Conservation (phyloP, 352 stramenopile species). For the Pythium folliculosum region DNA sequence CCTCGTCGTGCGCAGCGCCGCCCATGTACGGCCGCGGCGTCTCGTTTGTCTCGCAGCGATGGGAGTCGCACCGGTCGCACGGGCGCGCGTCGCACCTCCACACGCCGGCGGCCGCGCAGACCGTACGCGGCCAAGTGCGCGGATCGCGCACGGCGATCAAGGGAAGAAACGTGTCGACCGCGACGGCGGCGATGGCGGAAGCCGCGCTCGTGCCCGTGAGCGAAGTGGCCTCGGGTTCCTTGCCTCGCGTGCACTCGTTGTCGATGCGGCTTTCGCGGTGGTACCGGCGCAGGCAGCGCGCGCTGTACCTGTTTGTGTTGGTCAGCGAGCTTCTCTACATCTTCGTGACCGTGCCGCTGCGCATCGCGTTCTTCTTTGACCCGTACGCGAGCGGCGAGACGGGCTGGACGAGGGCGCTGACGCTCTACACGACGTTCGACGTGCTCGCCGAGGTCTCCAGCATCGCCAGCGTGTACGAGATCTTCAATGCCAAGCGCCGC, state of each 20-base stretch:
- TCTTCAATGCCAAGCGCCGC: slow-evolving; percentile 44
- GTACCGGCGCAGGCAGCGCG: slow-evolving; percentile 20
- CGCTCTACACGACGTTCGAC: slow-evolving; percentile 51
- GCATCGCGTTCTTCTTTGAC: slow-evolving; percentile 46
- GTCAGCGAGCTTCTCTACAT: slow-evolving; percentile 41
- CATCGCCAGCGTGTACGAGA: slow-evolving; percentile 50
- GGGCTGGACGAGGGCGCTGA: slow-evolving; percentile 51
- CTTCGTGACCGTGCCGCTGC: slow-evolving; percentile 42
- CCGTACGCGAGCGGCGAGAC: slow-evolving; percentile 28
- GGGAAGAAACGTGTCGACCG: no score
- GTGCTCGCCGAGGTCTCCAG: slow-evolving; percentile 48
- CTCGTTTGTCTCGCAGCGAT: slow-evolving; percentile 26
- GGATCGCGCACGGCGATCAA: background rate
- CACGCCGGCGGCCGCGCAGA: background rate
- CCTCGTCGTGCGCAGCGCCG: no score
- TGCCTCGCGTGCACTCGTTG: background rate
- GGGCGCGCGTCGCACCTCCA: slow-evolving; percentile 7
- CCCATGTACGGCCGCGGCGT: slow-evolving; percentile 28
- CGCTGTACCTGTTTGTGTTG: slow-evolving; percentile 29
- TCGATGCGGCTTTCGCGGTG: slow-evolving; percentile 6
- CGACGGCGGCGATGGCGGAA: no score
- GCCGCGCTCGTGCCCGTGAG: background rate
- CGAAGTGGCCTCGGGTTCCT: background rate
- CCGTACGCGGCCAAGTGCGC: background rate
- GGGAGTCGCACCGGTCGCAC: slow-evolving; percentile 15